These are phyloP conservation scores for Lithospermum erythrorhizon DNA, from an alignment of 257 asterid species.

Conservation along the genomic window DNA sequence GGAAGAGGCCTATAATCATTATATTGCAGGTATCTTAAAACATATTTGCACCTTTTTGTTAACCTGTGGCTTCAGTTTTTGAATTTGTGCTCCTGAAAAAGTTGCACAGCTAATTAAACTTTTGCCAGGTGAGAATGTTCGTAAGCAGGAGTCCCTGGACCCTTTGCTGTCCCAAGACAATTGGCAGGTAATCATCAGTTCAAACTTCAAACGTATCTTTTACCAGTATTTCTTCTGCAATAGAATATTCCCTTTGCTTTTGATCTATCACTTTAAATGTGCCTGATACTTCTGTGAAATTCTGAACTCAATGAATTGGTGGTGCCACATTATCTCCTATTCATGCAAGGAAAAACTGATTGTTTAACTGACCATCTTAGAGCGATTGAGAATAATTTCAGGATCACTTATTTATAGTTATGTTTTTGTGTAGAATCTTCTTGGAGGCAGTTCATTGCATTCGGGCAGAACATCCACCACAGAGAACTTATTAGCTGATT, in stretches of 20 bases:
- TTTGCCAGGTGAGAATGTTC: slow-evolving; percentile 46
- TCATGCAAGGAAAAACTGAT: neutral
- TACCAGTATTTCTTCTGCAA: neutral
- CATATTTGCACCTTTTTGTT: neutral
- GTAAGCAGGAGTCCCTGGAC: slow-evolving; percentile 34
- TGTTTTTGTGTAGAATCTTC: slow-evolving; percentile 13
- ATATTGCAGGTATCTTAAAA: slow-evolving; percentile 33
- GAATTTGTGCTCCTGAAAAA: neutral
- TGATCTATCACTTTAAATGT: neutral
- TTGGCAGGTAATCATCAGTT: slow-evolving; percentile 37
- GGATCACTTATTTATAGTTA: neutral
- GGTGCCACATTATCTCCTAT: neutral
- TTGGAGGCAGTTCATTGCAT: slow-evolving; percentile 21
- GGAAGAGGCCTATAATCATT: slow-evolving; percentile 43
- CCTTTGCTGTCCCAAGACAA: slow-evolving; percentile 33
- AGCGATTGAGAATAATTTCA: neutral
- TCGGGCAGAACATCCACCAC: slow-evolving; percentile 16
- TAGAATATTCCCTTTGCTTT: neutral
- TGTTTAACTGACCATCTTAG: neutral
- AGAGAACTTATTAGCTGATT: slow-evolving; percentile 20
- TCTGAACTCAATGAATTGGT: neutral
- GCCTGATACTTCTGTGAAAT: neutral
- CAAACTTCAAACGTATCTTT: neutral
- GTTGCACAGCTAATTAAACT: slow-evolving; percentile 10
- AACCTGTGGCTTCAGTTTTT: neutral